Percentiles rank a stretch among this genome's conserved stretches.
Evolutionary conservation across 2,329 filamentous ascomycete genomes (phyloP).

Genomic region (Paraconiothyrium brasiliense): DNA sequence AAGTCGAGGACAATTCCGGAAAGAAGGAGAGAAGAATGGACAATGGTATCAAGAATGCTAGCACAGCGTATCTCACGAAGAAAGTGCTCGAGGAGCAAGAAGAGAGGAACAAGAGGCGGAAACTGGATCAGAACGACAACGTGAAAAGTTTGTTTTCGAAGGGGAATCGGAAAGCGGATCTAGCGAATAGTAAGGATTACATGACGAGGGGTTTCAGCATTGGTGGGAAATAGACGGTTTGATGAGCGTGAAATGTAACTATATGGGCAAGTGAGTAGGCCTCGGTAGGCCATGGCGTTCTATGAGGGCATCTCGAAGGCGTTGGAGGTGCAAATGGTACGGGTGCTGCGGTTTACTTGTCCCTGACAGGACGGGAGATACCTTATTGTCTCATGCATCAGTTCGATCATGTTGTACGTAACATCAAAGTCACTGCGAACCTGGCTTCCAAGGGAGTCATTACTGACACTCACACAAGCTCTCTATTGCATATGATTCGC

Average conservation of each 20-base stretch:
- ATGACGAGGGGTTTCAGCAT: constrained; percentile 61
- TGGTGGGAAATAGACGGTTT: constrained; percentile 32
- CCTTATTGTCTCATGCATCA: not conserved
- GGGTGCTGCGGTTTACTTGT: not conserved
- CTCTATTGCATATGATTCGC: not conserved
- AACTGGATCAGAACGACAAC: constrained; percentile 66
- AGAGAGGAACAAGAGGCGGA: constrained; percentile 79
- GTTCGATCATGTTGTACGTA: not conserved
- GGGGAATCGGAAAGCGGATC: constrained; percentile 43
- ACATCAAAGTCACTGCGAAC: not conserved
- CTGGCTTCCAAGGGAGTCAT: not conserved
- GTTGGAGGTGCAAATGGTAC: not conserved
- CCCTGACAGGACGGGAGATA: not conserved
- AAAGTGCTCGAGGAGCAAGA: constrained; percentile 90
- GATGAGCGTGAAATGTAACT: not conserved
- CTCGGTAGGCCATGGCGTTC: not conserved
- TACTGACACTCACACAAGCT: not conserved
- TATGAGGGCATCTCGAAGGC: not conserved
- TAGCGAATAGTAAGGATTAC: constrained; percentile 58
- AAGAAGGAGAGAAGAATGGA: constrained; percentile 25
- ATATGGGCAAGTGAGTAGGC: not conserved
- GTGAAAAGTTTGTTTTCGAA: constrained; percentile 59
- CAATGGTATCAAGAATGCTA: constrained; percentile 83
- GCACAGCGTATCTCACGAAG: constrained; percentile 84
- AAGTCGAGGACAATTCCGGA: constrained; percentile 31